Conservation (phyloP, 306 rosid genomes). For the Coriaria nepalensis region DNA sequence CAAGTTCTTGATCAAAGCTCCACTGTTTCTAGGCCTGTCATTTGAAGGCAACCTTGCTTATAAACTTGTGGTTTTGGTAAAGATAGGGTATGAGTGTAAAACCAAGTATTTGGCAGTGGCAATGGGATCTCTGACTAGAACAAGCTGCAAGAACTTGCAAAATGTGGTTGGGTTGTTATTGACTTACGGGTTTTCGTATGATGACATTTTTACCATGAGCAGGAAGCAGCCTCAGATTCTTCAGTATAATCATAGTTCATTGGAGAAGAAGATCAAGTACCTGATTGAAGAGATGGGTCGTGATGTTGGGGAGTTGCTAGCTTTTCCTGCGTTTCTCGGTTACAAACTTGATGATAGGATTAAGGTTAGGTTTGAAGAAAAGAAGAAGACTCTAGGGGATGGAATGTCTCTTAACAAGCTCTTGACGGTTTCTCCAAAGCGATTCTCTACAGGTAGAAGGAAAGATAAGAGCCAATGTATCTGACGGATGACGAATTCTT, state of each 20-base stretch:
- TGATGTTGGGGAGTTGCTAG: slow-evolving; percentile 43
- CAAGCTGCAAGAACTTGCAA: slow-evolving; percentile 58
- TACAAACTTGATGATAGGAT: slow-evolving; percentile 62
- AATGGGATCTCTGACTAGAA: slow-evolving; percentile 45
- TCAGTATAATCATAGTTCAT: slow-evolving; percentile 42
- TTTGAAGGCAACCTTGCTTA: slow-evolving; percentile 38
- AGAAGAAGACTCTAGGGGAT: slow-evolving; percentile 28
- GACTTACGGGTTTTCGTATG: slow-evolving; percentile 44
- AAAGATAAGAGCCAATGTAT: too few relatives aligned
- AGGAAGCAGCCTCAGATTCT: slow-evolving; percentile 68
- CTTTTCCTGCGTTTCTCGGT: slow-evolving; percentile 73
- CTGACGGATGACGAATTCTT: too few relatives aligned
- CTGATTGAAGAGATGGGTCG: slow-evolving; percentile 61
- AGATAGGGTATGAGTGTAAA: slow-evolving; percentile 56
- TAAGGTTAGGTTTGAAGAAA: slow-evolving; percentile 55
- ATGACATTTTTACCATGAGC: slow-evolving; percentile 58
- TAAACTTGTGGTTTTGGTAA: slow-evolving; percentile 51
- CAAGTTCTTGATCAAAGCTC: slow-evolving; percentile 65
- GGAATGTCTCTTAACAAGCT: slow-evolving; percentile 59
- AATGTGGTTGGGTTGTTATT: slow-evolving; percentile 46
- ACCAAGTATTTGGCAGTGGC: slow-evolving; percentile 53
- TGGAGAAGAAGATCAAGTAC: slow-evolving; percentile 64
- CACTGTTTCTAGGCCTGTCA: slow-evolving; percentile 49
- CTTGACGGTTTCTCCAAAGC: slow-evolving; percentile 43
- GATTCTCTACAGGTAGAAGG: slow-evolving; percentile 13